Conservation (phyloP, 1,284 basidiomycete genomes). For the Rhizoctonia solani region DNA sequence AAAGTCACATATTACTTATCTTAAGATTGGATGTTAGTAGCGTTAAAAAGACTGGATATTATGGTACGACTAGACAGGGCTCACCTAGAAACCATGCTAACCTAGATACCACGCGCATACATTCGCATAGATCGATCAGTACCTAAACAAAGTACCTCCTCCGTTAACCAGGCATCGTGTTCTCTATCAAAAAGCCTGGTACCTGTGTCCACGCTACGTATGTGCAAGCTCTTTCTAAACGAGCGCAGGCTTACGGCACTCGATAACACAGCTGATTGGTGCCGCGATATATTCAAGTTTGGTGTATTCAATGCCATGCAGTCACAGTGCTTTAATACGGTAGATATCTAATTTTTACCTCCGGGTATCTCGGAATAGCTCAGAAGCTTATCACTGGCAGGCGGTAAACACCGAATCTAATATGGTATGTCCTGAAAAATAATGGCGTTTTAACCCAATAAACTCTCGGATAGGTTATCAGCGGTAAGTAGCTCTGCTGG, state of each 20-base stretch:
- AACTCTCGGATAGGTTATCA: constrained; percentile 61
- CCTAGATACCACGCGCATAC: constrained; percentile 11
- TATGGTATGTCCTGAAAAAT: constrained; percentile 54
- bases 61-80: not conserved
- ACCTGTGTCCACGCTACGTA: constrained; percentile 37
- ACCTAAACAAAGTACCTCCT: not conserved
- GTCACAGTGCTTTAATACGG: constrained; percentile 76
- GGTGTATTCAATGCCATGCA: constrained; percentile 90
- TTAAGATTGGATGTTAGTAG: not conserved
- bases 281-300: constrained; percentile 81
- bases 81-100: not conserved
- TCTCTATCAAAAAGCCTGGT: constrained; percentile 6
- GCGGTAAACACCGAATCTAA: constrained; percentile 73
- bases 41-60: not conserved
- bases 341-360: constrained; percentile 51
- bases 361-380: not conserved
- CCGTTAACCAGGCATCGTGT: not conserved
- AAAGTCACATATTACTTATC: no score
- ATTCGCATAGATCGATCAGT: not conserved
- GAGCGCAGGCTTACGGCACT: not conserved
- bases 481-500: constrained; percentile 55
- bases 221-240: not conserved
- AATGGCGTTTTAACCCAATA: constrained; percentile 33
- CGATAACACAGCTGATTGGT: constrained; percentile 71
- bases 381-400: constrained; percentile 51